Percentiles rank a stretch among this genome's conserved stretches.
These are phyloP conservation scores for Dipteronia dyeriana DNA, from an alignment of 345 rosid species.

Conservation along the genomic window DNA sequence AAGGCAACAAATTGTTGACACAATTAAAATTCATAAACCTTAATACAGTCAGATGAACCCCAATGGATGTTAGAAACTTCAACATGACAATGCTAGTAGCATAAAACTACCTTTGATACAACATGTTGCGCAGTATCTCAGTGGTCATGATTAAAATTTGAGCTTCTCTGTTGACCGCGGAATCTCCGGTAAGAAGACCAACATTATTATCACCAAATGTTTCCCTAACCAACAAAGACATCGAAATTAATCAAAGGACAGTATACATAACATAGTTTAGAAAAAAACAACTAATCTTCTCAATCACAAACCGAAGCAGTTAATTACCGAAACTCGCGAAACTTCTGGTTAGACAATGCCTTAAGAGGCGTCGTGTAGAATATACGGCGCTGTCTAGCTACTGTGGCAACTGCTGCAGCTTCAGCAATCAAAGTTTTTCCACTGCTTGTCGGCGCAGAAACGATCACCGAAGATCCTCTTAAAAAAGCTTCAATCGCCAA, in stretches of 20 bases:
- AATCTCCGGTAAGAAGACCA: slow-evolving; percentile 94
- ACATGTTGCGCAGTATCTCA: slow-evolving; percentile 93
- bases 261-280: background rate
- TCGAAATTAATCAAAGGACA: background rate
- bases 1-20: background rate
- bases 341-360: slow-evolving; percentile 96
- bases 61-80: too few species aligned
- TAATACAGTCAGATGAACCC: too few species aligned
- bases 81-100: background rate
- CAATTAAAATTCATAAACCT: background rate
- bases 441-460: slow-evolving; percentile 95
- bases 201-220: slow-evolving; percentile 89
- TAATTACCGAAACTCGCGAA: slow-evolving; percentile 84
- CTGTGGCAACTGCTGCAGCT: slow-evolving; percentile 91
- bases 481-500: slow-evolving; percentile 79
- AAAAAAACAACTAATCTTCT: too few species aligned
- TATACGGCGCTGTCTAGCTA: slow-evolving; percentile 76
- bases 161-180: slow-evolving; percentile 83
- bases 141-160: slow-evolving; percentile 90
- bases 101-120: slow-evolving; percentile 74
- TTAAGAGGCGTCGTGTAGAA: slow-evolving; percentile 96
- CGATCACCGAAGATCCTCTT: slow-evolving; percentile 86
- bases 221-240: slow-evolving; percentile 46
- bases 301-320: background rate
- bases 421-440: slow-evolving; percentile 98